Conservation (phyloP, 2,329 filamentous ascomycete species). For the Calonectria ilicicola region DNA sequence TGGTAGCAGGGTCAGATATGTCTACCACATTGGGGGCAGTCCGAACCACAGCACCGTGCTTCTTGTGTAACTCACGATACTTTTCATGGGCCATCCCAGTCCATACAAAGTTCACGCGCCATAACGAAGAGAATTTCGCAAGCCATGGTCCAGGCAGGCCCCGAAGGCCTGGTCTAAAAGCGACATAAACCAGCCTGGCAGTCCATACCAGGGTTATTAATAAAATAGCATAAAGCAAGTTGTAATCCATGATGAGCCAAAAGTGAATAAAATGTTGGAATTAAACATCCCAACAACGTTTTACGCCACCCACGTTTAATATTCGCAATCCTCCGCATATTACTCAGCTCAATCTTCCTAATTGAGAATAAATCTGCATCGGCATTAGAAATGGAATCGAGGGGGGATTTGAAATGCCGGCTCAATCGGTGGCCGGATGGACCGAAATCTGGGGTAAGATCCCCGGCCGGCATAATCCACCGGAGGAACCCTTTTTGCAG, state of each 20-base stretch:
- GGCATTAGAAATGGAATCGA: too few species aligned
- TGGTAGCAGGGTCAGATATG: slow-evolving; percentile 41
- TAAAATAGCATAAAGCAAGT: background rate
- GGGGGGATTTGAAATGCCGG: background rate
- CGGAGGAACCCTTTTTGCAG: background rate
- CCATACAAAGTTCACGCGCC: background rate
- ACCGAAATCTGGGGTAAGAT: background rate
- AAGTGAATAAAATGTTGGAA: background rate
- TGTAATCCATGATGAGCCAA: background rate
- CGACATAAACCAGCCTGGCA: background rate
- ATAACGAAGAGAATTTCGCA: background rate
- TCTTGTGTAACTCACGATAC: background rate
- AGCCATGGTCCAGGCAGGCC: background rate
- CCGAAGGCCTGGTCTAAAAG: background rate
- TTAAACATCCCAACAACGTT: too few species aligned
- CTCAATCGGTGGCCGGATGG: background rate
- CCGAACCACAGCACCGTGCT: slow-evolving; percentile 32
- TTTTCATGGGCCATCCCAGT: background rate
- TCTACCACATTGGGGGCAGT: slow-evolving; percentile 33
- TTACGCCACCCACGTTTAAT: background rate
- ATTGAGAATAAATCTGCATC: background rate
- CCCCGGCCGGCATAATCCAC: background rate
- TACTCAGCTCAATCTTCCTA: background rate
- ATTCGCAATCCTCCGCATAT: background rate
- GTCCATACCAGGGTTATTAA: background rate